These are phyloP conservation scores for Xylariaceae sp. DNA, from an alignment of 2,329 filamentous ascomycete species.

Conservation along the genomic window DNA sequence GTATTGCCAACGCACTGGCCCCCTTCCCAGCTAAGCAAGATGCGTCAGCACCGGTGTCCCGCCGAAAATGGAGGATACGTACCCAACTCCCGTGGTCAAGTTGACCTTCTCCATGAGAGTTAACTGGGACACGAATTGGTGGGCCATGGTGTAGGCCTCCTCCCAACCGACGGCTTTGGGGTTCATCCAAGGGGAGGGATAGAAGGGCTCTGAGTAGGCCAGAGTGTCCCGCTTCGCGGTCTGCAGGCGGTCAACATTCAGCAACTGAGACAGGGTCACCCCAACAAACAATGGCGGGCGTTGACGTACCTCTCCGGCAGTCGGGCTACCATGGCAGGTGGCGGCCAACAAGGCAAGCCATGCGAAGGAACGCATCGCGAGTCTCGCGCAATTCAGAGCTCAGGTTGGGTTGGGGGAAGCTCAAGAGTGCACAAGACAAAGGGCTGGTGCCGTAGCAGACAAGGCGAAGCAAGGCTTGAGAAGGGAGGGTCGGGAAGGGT, in stretches of 20 bases:
- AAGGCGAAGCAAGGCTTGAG: too few species aligned
- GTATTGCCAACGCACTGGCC: conserved; percentile 73
- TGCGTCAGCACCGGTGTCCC: too few species aligned
- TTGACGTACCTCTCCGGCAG: conserved; percentile 1
- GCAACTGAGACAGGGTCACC: not conserved
- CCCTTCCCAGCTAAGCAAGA: conserved; percentile 52
- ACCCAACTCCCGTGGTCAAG: conserved; percentile 84
- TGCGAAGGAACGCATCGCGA: conserved; percentile 10
- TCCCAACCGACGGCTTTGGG: conserved; percentile 65
- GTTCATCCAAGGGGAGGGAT: conserved; percentile 83
- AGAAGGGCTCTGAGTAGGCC: conserved; percentile 35
- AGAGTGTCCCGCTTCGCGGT: conserved; percentile 13
- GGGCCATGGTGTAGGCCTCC: conserved; percentile 67
- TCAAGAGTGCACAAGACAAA: too few species aligned
- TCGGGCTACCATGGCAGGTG: conserved; percentile 4
- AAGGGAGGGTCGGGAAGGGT: too few species aligned
- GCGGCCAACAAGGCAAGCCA: conserved; percentile 11
- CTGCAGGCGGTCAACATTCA: not conserved
- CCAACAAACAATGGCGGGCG: not conserved
- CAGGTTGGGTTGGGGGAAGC: too few species aligned
- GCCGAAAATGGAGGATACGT: conserved; percentile 31
- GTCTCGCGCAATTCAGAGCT: not conserved
- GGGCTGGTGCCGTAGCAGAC: too few species aligned
- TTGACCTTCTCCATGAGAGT: conserved; percentile 90
- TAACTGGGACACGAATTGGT: conserved; percentile 72